Percentiles rank a stretch among this genome's conserved stretches.
These are phyloP conservation scores for Lodderomyces metapsilosis DNA, from an alignment of 1,139 yeast species.

Conservation along the genomic window DNA sequence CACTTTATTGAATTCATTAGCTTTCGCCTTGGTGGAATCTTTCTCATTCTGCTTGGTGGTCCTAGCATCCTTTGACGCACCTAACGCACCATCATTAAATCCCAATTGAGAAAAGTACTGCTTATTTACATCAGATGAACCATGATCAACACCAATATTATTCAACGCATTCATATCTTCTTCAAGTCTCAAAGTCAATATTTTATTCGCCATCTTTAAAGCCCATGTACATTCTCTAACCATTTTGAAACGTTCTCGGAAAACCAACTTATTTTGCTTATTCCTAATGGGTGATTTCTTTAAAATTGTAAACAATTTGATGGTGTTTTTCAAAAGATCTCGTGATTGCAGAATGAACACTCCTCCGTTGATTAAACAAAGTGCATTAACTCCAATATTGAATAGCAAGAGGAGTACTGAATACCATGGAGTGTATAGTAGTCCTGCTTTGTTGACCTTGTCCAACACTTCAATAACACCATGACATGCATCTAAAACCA, in stretches of 20 bases:
- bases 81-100: not conserved
- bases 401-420: slow-evolving; percentile 45
- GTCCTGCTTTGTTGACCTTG: slow-evolving; percentile 32
- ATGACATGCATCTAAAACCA: slow-evolving; percentile 36
- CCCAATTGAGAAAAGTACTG: slow-evolving; percentile 51
- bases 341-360: slow-evolving; percentile 24
- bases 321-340: slow-evolving; percentile 24
- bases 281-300: slow-evolving; percentile 33
- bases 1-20: slow-evolving; percentile 21
- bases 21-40: not conserved
- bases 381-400: slow-evolving; percentile 44
- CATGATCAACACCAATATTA: slow-evolving; percentile 54
- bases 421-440: slow-evolving; percentile 56
- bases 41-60: not conserved
- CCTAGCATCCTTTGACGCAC: not conserved
- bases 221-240: slow-evolving; percentile 66
- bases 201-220: slow-evolving; percentile 53
- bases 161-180: slow-evolving; percentile 39
- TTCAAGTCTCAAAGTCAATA: slow-evolving; percentile 45
- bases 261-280: slow-evolving; percentile 31
- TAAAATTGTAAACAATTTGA: slow-evolving; percentile 27
- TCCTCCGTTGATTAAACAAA: slow-evolving; percentile 50
- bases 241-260: slow-evolving; percentile 53
- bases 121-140: slow-evolving; percentile 52
- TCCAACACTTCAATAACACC: slow-evolving; percentile 35